Base-by-base conservation (phyloP, 2,329 filamentous ascomycete genomes). In the Epichloe coenophiala region DNA sequence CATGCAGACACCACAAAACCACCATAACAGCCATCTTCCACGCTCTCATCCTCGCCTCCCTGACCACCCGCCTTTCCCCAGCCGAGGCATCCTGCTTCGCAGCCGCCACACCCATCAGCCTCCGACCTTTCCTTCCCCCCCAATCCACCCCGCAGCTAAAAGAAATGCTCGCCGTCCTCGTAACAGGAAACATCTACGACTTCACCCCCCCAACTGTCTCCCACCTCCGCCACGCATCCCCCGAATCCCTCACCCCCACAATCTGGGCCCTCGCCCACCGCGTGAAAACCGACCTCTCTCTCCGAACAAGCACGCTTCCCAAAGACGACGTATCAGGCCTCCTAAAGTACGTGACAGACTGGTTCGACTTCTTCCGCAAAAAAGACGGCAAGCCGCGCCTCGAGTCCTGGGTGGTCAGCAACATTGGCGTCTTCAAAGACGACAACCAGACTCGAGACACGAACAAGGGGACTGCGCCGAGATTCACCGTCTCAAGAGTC, bases 1-100 rank as follows among this genome's bases (percentile, higher is more conserved):
- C 61, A 1, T 73, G 72, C 51, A 65, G 73, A 15, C 55, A 57
- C 12, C 67, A 73, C 44, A 57, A 59, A 3, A 63, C 68, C 13
- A 76, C 74, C 2, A 57, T 80, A 6, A 79, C 76, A 0, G 67
- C 67, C 0, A 63, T 80, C 7, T 47, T 79, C 1, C 71, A 78
- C 36, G 69, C 66, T 2, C 62, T 79, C 0, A 57, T 69, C 4
- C 60, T 73, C 5, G 59, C 62, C 7, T 71, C 21, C 72, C 59
- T 77, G 5, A 59, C 70, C 4, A 58, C 55, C 0, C 66, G 61
- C 3, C 56, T 76, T 3, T 63, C 69, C 0, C 55, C 61, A 5
- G 49, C 56, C 0, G 55, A 61, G 4, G 67, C 66, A 0, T 52
- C 58, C 0, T 60, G 61, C 1, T 72, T 77, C 52, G 51, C 56